Base-by-base conservation (phyloP, 768 basidiomycete genomes). In the Dentipellis sp. region DNA sequence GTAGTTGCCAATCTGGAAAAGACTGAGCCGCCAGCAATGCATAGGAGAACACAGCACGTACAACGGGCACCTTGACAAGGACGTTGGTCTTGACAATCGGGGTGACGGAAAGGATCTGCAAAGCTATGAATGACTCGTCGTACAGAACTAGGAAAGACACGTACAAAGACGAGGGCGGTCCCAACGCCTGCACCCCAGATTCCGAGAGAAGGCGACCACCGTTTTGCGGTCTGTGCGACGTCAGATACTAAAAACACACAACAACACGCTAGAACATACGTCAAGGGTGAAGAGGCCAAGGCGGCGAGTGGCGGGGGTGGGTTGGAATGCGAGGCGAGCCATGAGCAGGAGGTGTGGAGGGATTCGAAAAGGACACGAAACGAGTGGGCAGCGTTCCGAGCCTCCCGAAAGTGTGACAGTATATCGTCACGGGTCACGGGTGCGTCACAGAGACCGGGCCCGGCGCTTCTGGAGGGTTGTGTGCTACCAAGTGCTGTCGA, bases 51-150 rank as follows among this genome's bases (percentile, higher is more conserved):
- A 37, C 49, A 58, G 10, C n/a, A 70, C 85, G 68, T 66, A 92
- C 91, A 52, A 89, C 64, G 3, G 91, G 91, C 38, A 88, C 69
- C 63, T 91, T 88, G 59, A 79, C 68, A 42, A 93, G 72, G 58
- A 92, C 66, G 65, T 82, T 86, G 42, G 83, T 82, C 71, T 81
- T 86, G 60, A 93, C 86, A 45, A 91, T 76, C n/a, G 91, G 91
- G 0, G 89, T 91, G 50, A 88, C 87, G 6, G 90, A 91, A 52
- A 91, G 77, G 37, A 91, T 60, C 86, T 90, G 64, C 10, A 22
- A 29, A 16, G 19, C 23, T 14, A 47, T 58, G 10, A 57, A 2
- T 14, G 42, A 56, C 35, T 8, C 38, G 45, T 34, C 34, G n/a
- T 22, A 37, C 42, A 45, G 39, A 46, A 10, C 23, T 12, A 10